Base-by-base conservation (phyloP, 2,329 filamentous ascomycete species). In the Diaporthe aspalathi region DNA sequence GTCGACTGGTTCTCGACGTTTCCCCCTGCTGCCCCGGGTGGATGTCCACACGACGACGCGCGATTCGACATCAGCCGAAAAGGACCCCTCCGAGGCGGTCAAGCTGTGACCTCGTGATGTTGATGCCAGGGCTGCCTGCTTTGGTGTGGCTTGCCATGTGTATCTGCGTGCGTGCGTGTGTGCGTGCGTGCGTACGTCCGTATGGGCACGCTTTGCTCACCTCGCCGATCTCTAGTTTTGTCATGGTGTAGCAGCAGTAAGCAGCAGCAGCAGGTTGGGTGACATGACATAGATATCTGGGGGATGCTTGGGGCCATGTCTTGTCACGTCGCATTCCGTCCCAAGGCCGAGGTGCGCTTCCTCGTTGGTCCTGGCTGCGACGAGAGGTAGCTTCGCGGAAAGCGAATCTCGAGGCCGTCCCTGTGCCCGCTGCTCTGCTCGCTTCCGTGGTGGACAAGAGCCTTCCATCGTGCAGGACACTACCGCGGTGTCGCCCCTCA, bases 51-150 rank as follows among this genome's bases (percentile, higher is more conserved):
- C n/a, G n/a, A 68, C 66, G 66, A 60, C 53, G 47, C 53, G 66
- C 53, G 67, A 68, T 68, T 56, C 66, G 52, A 68, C 56, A 65
- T 65, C 45, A 65, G 60, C 50, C 53, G 53, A 43, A 60, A 29
- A n/a, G 22, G 16, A 2, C 35, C 35, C 11, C 35, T 20, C 45
- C 45, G 53, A 68, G 53, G 67, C 67, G 67, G 67, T 68, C 67
- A 68, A 50, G 67, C 60, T 50, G 29, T 20, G 7, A 65, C 22
- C 53, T 68, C 52, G 53, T 68, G 53, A 57, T 68, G 53, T n/a
- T 49, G 29, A 57, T 60, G 47, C 53, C 53, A 50, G 50, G 32
- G 22, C 22, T 60, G 35, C 29, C 22, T 60, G 35, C 29, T 29
- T n/a, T 49, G 45, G 16, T 49, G 60, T 50, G 38, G 56, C 56